A percentile compares a stretch with the other conserved stretches of the same genome.
Evolutionary conservation across 1,139 yeast genomes (phyloP).

Genomic region (Yamadazyma oceani): DNA sequence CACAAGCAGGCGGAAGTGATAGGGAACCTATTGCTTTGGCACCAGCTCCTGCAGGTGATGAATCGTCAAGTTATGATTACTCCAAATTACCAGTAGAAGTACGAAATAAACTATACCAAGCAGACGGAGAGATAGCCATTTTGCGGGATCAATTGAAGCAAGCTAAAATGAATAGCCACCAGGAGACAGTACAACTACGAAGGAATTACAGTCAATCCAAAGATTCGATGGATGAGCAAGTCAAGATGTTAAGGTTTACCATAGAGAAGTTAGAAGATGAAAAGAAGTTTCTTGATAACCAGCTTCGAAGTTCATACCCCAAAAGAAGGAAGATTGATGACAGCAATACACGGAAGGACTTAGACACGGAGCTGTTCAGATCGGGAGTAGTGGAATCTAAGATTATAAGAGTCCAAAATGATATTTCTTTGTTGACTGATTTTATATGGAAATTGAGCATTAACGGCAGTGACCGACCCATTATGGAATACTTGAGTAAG

Average conservation of each 20-base stretch:
- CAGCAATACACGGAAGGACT: no score
- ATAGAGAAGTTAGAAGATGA: slow-evolving; percentile 67
- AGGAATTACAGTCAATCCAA: slow-evolving; percentile 30
- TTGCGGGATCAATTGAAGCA: slow-evolving; percentile 62
- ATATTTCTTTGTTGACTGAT: slow-evolving; percentile 36
- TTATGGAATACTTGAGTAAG: slow-evolving; percentile 50
- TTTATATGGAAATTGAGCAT: slow-evolving; percentile 42
- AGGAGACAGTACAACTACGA: slow-evolving; percentile 44
- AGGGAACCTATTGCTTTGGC: no score
- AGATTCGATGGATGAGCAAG: slow-evolving; percentile 39
- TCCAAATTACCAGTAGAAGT: slow-evolving; percentile 13
- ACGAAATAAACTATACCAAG: slow-evolving; percentile 35
- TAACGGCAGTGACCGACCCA: slow-evolving; percentile 49
- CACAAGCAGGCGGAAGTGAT: no score
- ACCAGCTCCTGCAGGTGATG: background rate
- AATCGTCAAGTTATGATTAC: background rate
- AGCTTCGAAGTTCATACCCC: slow-evolving; percentile 27
- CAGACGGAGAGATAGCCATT: slow-evolving; percentile 79
- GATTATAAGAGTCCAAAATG: slow-evolving; percentile 31
- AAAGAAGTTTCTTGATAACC: slow-evolving; percentile 58
- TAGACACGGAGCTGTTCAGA: background rate
- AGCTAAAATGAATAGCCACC: slow-evolving; percentile 43
- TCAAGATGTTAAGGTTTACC: slow-evolving; percentile 40
- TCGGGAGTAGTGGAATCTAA: slow-evolving; percentile 10
- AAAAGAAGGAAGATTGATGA: slow-evolving; percentile 17